phyloP scores from a whole-genome alignment of 495 filamentous ascomycete genomes.

The Podospora conica region DNA sequence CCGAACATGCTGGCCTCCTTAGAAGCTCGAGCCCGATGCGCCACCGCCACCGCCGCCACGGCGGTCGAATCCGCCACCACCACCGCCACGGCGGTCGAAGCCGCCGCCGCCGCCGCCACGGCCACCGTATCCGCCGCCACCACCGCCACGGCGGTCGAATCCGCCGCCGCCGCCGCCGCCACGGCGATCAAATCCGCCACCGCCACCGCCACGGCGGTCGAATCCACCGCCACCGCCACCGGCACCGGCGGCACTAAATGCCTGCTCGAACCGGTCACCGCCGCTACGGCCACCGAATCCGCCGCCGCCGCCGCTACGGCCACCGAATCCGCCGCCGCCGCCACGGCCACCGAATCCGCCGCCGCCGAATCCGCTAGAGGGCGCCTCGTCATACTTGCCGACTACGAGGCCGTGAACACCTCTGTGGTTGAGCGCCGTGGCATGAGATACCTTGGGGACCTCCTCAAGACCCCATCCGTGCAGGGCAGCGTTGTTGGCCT shows the following conservation, averaged over 20 bases:
- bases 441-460: conserved; percentile 46
- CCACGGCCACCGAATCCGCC: conserved; percentile 9
- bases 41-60: background rate
- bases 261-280: background rate
- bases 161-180: conserved; percentile 1
- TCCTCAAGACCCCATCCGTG: conserved; percentile 56
- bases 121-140: background rate
- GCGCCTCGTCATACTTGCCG: background rate
- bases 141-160: background rate
- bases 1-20: background rate
- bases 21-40: background rate
- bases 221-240: background rate
- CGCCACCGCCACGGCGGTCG: background rate
- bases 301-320: conserved; percentile 9
- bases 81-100: background rate
- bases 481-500: conserved; percentile 56
- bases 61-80: background rate
- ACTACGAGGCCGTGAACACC: background rate
- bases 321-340: conserved; percentile 5
- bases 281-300: conserved; percentile 14
- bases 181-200: background rate
- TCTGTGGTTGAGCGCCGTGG: background rate
- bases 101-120: background rate
- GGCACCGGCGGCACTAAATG: background rate
- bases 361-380: background rate